Evolutionary conservation across 192 early-diverging fungal genomes (phyloP).

Genomic region (Nowakowskiella sp.): DNA sequence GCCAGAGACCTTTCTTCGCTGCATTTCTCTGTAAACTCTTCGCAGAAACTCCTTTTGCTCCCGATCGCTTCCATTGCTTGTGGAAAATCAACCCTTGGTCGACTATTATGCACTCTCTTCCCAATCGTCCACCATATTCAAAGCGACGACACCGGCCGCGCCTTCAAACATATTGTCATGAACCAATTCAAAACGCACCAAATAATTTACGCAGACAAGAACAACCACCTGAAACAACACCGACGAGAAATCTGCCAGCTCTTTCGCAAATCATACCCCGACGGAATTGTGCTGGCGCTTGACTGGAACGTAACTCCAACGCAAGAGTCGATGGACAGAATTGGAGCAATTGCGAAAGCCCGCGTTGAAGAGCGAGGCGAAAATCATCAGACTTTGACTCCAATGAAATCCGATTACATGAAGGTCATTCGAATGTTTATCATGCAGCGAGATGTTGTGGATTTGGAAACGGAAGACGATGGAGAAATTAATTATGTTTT

Average conservation of each 20-base stretch:
- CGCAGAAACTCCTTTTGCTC: constrained; percentile 44
- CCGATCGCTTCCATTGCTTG: constrained; percentile 74
- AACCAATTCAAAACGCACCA: constrained; percentile 40
- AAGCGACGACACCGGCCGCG: constrained; percentile 66
- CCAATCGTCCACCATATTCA: constrained; percentile 61
- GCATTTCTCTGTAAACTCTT: constrained; percentile 30
- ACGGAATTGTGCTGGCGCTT: constrained; percentile 60
- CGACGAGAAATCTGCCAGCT: constrained; percentile 39
- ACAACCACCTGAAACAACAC: constrained; percentile 56
- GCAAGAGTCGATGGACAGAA: constrained; percentile 32
- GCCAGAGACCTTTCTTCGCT: not conserved
- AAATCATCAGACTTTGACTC: constrained; percentile 74
- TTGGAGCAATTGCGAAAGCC: constrained; percentile 42
- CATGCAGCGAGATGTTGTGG: constrained; percentile 37
- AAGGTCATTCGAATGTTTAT: constrained; percentile 52
- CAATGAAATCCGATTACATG: constrained; percentile 49
- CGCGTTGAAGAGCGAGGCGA: constrained; percentile 64
- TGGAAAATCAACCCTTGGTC: constrained; percentile 52
- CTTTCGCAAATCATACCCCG: constrained; percentile 47
- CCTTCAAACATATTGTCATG: constrained; percentile 55
- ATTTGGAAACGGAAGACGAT: constrained; percentile 43
- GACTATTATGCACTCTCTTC: constrained; percentile 15
- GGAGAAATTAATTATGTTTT: constrained; percentile 48
- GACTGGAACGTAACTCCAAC: constrained; percentile 74
- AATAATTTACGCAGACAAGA: constrained; percentile 74